phyloP scores from a whole-genome alignment of 2,329 filamentous ascomycete species.

The Cladobotryum protrusum region DNA sequence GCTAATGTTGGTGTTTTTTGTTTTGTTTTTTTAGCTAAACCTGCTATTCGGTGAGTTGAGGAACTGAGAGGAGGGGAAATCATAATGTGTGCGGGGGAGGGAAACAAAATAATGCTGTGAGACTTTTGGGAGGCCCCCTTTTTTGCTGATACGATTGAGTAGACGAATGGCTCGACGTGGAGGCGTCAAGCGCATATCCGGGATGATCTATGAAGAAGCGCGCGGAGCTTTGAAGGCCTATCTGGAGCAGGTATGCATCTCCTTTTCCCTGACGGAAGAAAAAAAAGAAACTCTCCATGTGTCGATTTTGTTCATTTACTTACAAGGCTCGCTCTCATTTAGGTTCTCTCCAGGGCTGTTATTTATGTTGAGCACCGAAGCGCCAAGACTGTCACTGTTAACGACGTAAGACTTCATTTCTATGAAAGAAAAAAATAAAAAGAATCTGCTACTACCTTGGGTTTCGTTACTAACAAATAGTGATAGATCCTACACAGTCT shows the following conservation, averaged over 20 bases:
- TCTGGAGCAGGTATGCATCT: conserved; percentile 39
- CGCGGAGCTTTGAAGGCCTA: conserved; percentile 45
- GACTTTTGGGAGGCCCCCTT: not conserved
- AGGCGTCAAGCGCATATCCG: conserved; percentile 69
- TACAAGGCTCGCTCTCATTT: not conserved
- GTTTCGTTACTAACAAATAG: too few relatives aligned
- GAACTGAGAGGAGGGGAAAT: not conserved
- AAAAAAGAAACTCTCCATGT: too few relatives aligned
- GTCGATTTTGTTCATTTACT: not conserved
- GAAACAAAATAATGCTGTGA: not conserved
- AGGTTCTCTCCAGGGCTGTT: conserved; percentile 49
- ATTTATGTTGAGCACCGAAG: conserved; percentile 47
- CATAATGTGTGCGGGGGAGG: not conserved
- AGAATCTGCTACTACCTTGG: not conserved
- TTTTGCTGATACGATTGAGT: conserved; percentile 10
- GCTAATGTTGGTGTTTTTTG: conserved; percentile 5
- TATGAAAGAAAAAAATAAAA: too few relatives aligned
- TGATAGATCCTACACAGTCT: not conserved
- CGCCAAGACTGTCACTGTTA: conserved; percentile 56
- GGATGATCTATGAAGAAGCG: conserved; percentile 55
- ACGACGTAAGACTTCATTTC: conserved; percentile 52
- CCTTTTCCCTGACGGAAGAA: too few relatives aligned
- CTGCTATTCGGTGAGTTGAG: conserved; percentile 43
- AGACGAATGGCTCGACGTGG: conserved; percentile 69
- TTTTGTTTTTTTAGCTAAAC: conserved; percentile 38